Base-by-base conservation (phyloP, 352 stramenopile species). In the Phytophthora pistaciae region DNA sequence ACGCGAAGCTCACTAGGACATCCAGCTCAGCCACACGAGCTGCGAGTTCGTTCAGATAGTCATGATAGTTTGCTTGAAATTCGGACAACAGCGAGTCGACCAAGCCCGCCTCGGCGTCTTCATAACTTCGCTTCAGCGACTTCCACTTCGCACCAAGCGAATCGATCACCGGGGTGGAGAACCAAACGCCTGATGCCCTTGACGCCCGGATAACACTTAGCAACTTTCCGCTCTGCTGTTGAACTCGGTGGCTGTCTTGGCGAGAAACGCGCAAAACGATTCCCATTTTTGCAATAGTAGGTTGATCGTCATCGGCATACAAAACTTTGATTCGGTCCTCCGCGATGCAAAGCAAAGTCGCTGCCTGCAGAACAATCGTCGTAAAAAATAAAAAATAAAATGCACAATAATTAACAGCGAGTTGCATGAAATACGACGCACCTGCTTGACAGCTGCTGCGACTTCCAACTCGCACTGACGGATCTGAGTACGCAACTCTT, bases 251-350 rank as follows among this genome's bases (percentile, higher is more conserved):
- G 1, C 59, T 70, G 21, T 90, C 78, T 68, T 81, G 72, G 16
- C 76, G 68, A 13, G 78, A 83, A 11, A 85, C 77, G 3, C 82
- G 75, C 5, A 90, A 67, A 33, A 87, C 62, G 0, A 90, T 65
- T 3, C 58, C 74, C 62, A 76, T 57, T 4, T 36, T 56, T 7
- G 53, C 42, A 6, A 81, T 55, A 31, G 33, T 62, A 3, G 46
- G 46, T 2, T 77, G 64, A 3, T 70, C 65, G 16, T 82, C 73
- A 4, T 87, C 76, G 10, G 77, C 72, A 44, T 76, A 88, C 2
- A 88, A 27, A 1, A 77, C 60, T 49, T 82, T 85, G 14, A 90
- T 72, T 3, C 74, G 60, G 14, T 75, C 67, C 16, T 63, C 56
- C 4, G 64, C 49, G 14, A 90, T 70, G 21, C 68, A 64, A 18